These are phyloP conservation scores for Chalciporus pseudorubinellus DNA, from an alignment of 768 basidiomycete genomes.

Conservation along the genomic window DNA sequence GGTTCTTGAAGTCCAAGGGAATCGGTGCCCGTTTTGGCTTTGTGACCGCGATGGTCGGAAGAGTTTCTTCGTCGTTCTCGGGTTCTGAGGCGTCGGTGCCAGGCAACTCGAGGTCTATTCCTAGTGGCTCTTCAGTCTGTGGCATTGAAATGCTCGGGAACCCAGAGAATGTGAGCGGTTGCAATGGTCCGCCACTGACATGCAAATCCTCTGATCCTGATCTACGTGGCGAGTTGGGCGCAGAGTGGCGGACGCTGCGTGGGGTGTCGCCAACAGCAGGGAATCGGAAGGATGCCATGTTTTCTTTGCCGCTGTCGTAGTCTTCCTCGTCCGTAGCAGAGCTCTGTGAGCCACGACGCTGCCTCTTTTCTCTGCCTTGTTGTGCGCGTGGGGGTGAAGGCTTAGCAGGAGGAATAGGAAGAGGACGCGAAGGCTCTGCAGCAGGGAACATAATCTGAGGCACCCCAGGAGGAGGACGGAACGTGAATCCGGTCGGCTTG, in stretches of 20 bases:
- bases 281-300: conserved; percentile 77
- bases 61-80: conserved; percentile 13
- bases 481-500: conserved; percentile 74
- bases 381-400: conserved; percentile 23
- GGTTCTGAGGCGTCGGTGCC: conserved; percentile 8
- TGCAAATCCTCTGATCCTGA: conserved; percentile 25
- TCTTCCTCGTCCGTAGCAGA: conserved; percentile 34
- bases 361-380: conserved; percentile 83
- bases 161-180: conserved; percentile 65
- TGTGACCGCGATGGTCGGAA: conserved; percentile 15
- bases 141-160: conserved; percentile 44
- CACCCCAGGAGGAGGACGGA: conserved; percentile 66
- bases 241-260: conserved; percentile 46
- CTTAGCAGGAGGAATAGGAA: conserved; percentile 37
- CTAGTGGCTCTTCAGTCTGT: conserved; percentile 10
- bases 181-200: conserved; percentile 23
- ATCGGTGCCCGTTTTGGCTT: conserved; percentile 69
- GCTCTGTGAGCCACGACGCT: conserved; percentile 50
- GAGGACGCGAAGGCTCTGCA: conserved; percentile 35
- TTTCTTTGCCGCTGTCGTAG: conserved; percentile 53
- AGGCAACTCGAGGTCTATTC: conserved; percentile 7
- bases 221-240: conserved; percentile 38
- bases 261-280: conserved; percentile 54
- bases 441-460: conserved; percentile 49
- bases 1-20: conserved; percentile 73